Base-by-base conservation (phyloP, 2,329 filamentous ascomycete genomes). In the Colletotrichum somersetense region DNA sequence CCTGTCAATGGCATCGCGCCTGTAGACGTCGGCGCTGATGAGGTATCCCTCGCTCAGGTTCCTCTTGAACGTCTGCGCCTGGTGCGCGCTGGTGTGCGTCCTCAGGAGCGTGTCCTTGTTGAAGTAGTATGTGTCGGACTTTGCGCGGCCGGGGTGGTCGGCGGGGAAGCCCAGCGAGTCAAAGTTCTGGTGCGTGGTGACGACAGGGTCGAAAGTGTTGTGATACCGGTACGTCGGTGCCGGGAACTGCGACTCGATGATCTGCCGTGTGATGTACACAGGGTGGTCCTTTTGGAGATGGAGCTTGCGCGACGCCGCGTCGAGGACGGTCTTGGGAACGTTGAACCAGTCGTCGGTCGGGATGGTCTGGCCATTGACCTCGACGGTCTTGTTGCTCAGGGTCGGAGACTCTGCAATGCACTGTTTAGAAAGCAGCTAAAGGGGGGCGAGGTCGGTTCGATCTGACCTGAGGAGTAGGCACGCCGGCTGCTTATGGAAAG, bases 91-190 rank as follows among this genome's bases (percentile, higher is more conserved):
- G 2, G 96, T 98, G 81, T 99, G 96, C 0, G 96, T 99, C 68
- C 96, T 89, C 53, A 99, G 85, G 2, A 99, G 91, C 0, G 93
- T 97, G 63, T 89, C 83, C 75, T 91, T 86, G 83, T 97, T 97
- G 78, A 99, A 84, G 82, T 99, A 99, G 86, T 98, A 99, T 0
- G 96, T 98, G 83, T 99, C 96, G 18, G 93, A 96, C 76, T 90
- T 90, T 75, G 90, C 93, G 62, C 96, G 92, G 72, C 96, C 96
- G 5, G 95, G 93, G 78, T 99, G 96, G 80, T 98, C 93, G 8
- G 86, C 78, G 0, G 95, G 92, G 79, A 99, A 98, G 56, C 95
- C 95, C 10, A 99, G 86, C n/a, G 95, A 96, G 83, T 99, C 96
- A 80, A 99, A 99, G 81, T 99, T 99, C 79, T 98, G 93, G 14